Evolutionary conservation across 1,284 basidiomycete genomes (phyloP), one percentile per base, ranked within the genome.

Genomic region (Puccinia triticina): DNA sequence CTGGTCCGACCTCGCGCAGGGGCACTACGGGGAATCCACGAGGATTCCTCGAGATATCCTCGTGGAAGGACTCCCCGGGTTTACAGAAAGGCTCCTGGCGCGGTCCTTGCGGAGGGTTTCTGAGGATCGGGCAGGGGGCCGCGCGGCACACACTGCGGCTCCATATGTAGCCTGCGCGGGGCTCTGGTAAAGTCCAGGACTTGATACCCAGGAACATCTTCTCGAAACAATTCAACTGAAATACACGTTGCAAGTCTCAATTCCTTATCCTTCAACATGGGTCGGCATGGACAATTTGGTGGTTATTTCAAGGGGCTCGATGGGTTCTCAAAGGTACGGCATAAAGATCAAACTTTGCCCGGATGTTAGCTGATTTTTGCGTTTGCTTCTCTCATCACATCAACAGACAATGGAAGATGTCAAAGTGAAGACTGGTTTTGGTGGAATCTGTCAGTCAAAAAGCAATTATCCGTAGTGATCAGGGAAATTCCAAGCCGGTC

Each of bases 281-380:
- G 71, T 34, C 55, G 79, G 48, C 26, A 73, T 46, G 79, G 79
- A 32, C 72, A 73, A 40, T 55, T 73, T 66, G 79, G 79, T 23
- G 85, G 85, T 37, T 84, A 85, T 32, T 82, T 87, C 79, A 86
- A 85, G 75, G 87, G 87, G 87, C 90, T 98, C 84, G 96, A 99
- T 90, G 96, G 96, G 88, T 99, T 99, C 89, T 96, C 95, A 84
- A 98, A 98, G 92, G 96, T 95, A 86, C 85, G 89, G 71, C n/a
- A 57, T 40, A 32, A 67, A 16, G 10, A 12, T 75, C 26, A 8
- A 10, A 72, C 1, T 18, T 23, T 18, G 26, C 5, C 7, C 21
- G 32, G 53, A 57, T 53, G 67, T n/a, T 77, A 78, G 84, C 72
- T 69, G 75, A 29, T 48, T 16, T 69, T 46, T 79, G 53, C 82